A percentile compares a stretch with the other conserved stretches of the same genome.
Conservation (phyloP, 2,329 filamentous ascomycete species). For the Trichoderma simmonsii region DNA sequence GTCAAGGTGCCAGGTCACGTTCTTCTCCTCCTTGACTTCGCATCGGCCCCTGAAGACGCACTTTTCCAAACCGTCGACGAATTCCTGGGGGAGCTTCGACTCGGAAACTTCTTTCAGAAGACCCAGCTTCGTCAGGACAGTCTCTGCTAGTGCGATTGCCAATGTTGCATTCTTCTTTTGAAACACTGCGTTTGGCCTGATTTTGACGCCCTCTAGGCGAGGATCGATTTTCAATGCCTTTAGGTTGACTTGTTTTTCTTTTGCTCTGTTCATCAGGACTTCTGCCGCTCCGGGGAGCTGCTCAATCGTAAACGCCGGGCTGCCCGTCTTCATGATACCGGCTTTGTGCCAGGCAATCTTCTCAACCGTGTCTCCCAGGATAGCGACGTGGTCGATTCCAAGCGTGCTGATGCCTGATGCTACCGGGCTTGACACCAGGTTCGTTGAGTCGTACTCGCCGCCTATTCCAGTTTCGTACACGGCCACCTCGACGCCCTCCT, state of each 20-base stretch:
- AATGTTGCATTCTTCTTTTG: constrained; percentile 58
- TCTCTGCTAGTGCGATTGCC: constrained; percentile 51
- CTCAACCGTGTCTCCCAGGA: constrained; percentile 60
- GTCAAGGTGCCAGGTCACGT: constrained; percentile 80
- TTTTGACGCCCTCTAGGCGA: constrained; percentile 43
- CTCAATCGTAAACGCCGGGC: constrained; percentile 55
- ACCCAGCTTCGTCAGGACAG: constrained; percentile 46
- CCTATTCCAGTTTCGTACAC: constrained; percentile 67
- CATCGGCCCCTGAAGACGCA: constrained; percentile 80
- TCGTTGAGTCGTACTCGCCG: constrained; percentile 67
- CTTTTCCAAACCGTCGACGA: constrained; percentile 69
- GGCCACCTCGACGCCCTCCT: constrained; percentile 59
- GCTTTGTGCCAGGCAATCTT: constrained; percentile 74
- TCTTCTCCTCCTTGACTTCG: constrained; percentile 53
- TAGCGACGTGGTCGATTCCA: constrained; percentile 65
- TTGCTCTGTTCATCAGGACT: constrained; percentile 50
- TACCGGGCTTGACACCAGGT: constrained; percentile 56
- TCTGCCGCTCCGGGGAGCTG: constrained; percentile 46
- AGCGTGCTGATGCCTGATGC: constrained; percentile 63
- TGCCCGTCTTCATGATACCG: constrained; percentile 63
- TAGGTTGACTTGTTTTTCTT: constrained; percentile 49
- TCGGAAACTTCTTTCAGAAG: constrained; percentile 26
- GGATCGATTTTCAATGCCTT: constrained; percentile 46
- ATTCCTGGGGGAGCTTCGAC: constrained; percentile 54
- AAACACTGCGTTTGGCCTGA: constrained; percentile 53